Evolutionary conservation across 1,139 yeast genomes (phyloP), one percentile per base, ranked within the genome.

Genomic region (Yamadazyma songkhlaensis): DNA sequence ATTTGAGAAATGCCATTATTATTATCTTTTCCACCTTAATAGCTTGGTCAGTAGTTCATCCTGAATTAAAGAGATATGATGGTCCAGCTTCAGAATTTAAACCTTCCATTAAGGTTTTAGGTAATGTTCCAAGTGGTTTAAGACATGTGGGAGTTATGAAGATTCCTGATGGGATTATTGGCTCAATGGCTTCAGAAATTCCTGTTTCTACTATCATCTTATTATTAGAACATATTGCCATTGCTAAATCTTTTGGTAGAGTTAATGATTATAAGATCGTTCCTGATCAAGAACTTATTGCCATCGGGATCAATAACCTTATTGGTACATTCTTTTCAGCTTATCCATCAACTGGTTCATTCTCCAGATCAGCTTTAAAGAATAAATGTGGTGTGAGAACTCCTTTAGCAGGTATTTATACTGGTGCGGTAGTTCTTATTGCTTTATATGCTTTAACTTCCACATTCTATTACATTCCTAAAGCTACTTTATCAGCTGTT

Each of bases 351-450:
- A 90, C 97, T 9, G 97, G 97, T 38, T 90, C 97, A 2, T 90
- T 90, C 62, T 86, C 96, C 14, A 81, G 97, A 69, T 84, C 96
- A 34, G 97, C 97, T 9, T 74, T 90, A 54, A 89, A 90, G 64
- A 85, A 95, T 39, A 90, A 89, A 64, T 89, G 96, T 74, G 96
- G 96, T 55, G 97, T 90, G 32, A 78, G 90, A 55, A 90, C 97
- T 28, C 97, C 97, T 24, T 69, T 89, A 45, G 95, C 96, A 37
- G 96, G 97, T 64, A 74, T 88, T 38, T 85, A 81, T 64, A 88
- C 96, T 21, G 97, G 97, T 56, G 79, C 77, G 27, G 90, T 90
- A 59, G 97, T 90, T 20, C 65, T 90, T 46, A 68, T 90, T 46
- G 96, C 97, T 2, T 71, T 90, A 44, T 90, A 89, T 60, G 83